Percentiles rank a stretch among this genome's conserved stretches.
Evolutionary conservation across 805 yeast species (phyloP).

Genomic region (Myxozyma geophila): DNA sequence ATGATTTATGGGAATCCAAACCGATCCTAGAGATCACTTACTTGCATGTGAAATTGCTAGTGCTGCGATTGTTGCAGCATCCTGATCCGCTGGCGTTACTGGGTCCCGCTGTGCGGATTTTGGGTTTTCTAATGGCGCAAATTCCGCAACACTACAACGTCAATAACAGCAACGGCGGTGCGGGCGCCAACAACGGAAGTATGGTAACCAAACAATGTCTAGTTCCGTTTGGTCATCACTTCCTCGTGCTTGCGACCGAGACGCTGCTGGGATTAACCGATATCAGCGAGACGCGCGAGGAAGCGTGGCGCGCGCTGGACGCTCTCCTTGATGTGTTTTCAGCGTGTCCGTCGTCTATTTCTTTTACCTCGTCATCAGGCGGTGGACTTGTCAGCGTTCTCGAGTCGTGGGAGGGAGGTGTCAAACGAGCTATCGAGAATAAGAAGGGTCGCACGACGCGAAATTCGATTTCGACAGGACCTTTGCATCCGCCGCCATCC

Average conservation of each 20-base stretch:
- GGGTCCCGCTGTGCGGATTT: constrained; percentile 36
- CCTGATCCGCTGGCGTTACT: constrained; percentile 35
- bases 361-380: background rate
- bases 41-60: constrained; percentile 35
- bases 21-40: constrained; percentile 33
- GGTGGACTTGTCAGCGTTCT: background rate
- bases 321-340: constrained; percentile 5
- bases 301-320: constrained; percentile 34
- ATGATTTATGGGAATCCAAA: constrained; percentile 36
- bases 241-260: constrained; percentile 34
- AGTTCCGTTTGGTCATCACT: constrained; percentile 32
- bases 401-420: constrained; percentile 16
- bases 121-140: constrained; percentile 14
- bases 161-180: background rate
- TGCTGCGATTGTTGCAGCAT: constrained; percentile 26
- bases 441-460: constrained; percentile 10
- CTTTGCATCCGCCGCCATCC: background rate
- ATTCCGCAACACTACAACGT: background rate
- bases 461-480: constrained; percentile 4
- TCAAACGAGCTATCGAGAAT: constrained; percentile 9
- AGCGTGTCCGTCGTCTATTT: background rate
- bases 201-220: background rate
- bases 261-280: constrained; percentile 36
- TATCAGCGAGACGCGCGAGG: constrained; percentile 33
- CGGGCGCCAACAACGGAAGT: background rate